phyloP scores from a whole-genome alignment of 1,284 basidiomycete species.

The Leucoagaricus sp. region DNA sequence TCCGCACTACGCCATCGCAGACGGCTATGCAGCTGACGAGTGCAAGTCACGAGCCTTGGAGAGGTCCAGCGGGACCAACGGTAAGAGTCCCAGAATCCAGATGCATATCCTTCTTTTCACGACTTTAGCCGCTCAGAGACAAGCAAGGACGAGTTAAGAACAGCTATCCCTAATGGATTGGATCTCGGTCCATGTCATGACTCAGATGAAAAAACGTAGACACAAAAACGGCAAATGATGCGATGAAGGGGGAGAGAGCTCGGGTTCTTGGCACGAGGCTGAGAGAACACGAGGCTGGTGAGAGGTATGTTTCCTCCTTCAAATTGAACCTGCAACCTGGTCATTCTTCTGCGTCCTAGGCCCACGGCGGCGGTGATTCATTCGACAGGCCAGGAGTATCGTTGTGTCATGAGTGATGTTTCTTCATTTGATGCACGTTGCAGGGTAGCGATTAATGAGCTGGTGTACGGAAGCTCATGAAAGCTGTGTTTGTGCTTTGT shows the following conservation, averaged over 20 bases:
- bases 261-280: slow-evolving; percentile 8
- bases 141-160: neutral
- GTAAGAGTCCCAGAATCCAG: too few relatives aligned
- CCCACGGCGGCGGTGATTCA: neutral
- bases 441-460: neutral
- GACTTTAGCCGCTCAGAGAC: too few relatives aligned
- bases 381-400: neutral
- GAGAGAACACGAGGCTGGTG: slow-evolving; percentile 6
- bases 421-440: slow-evolving; percentile 4
- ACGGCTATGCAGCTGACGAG: too few relatives aligned
- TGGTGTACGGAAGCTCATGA: neutral
- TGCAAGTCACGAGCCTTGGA: neutral
- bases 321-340: neutral
- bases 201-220: neutral
- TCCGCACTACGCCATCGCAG: neutral
- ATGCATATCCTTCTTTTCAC: too few relatives aligned
- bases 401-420: slow-evolving; percentile 1
- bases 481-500: neutral
- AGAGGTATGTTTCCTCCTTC: neutral
- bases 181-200: neutral
- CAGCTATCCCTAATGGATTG: neutral
- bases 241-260: neutral
- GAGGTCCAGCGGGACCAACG: too few relatives aligned
- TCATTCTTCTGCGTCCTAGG: neutral
- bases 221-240: neutral